Percentiles rank a stretch among this genome's conserved stretches.
These are phyloP conservation scores for Chalciporus sphaerocephalus DNA, from an alignment of 768 basidiomycete species.

Conservation along the genomic window DNA sequence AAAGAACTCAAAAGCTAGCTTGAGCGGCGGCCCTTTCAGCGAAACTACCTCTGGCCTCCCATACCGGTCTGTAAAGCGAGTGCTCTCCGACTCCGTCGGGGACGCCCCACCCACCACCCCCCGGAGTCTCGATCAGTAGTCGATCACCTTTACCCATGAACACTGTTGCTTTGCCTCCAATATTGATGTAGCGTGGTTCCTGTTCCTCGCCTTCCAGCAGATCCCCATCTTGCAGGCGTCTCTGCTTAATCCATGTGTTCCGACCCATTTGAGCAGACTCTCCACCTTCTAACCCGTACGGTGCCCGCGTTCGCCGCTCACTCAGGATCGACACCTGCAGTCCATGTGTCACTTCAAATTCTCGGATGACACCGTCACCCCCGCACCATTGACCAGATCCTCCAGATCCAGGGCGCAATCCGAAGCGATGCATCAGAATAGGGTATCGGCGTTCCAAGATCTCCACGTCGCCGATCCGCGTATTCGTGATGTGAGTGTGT, in stretches of 20 bases:
- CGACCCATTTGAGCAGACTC: constrained; percentile 64
- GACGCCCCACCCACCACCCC: constrained; percentile 83
- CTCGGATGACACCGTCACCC: constrained; percentile 80
- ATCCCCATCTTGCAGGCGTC: constrained; percentile 66
- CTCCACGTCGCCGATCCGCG: constrained; percentile 89
- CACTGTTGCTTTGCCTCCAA: constrained; percentile 85
- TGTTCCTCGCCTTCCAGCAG: constrained; percentile 36
- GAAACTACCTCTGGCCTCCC: constrained; percentile 72
- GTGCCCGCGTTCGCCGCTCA: constrained; percentile 82
- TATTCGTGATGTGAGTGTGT: constrained; percentile 92
- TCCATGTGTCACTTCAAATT: constrained; percentile 75
- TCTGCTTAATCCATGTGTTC: constrained; percentile 84
- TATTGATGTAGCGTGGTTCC: constrained; percentile 63
- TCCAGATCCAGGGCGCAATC: constrained; percentile 62
- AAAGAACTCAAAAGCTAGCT: constrained; percentile 53
- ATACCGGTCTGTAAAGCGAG: constrained; percentile 29
- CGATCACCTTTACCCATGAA: constrained; percentile 86
- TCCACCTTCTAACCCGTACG: constrained; percentile 84
- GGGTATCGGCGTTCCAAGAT: constrained; percentile 92
- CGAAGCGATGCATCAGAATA: constrained; percentile 82
- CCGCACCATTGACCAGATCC: constrained; percentile 72
- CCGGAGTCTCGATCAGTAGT: constrained; percentile 81
- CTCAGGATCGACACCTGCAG: constrained; percentile 87
- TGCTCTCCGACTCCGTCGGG: constrained; percentile 13
- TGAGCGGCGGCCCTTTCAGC: constrained; percentile 61